Evolutionary conservation across 768 basidiomycete genomes (phyloP), one percentile per base, ranked within the genome.

Genomic region (Pilatotrama ljubarskyi): DNA sequence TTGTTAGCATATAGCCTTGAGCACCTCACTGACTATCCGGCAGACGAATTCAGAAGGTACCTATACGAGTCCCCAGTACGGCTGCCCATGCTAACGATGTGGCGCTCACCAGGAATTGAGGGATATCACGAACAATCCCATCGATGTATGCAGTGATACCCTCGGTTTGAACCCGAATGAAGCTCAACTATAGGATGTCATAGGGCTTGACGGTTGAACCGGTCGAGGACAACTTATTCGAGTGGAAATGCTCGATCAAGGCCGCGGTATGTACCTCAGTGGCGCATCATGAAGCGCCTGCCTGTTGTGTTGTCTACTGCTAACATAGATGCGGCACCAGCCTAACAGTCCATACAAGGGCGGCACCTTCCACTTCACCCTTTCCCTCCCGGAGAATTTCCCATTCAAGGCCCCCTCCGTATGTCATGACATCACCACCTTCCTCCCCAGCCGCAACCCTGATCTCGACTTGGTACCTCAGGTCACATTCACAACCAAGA

Each of bases 361-460:
- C 51, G 92, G 93, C 48, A 90, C 82, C 0, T 94, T 91, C 74
- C 79, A 83, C 65, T 93, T 93, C 72, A 86, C 75, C 38, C 70
- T 93, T 13, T 74, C 76, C n/a, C 77, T 94, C n/a, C 90, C 92
- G 0, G 66, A 78, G n/a, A 87, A 84, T 72, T 94, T 87, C 65
- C 92, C 93, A 8, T 94, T 94, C 84, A 93, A 94, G 73, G 84
- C 93, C 3, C 92, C 92, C 37, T 79, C 80, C 58, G 91, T 92
- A 74, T 66, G 78, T 62, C 37, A 56, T 9, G n/a, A 22, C 8
- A 20, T 24, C 25, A 15, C 35, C 9, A 10, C 46, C 37, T 5
- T 29, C 18, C 3, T 18, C n/a, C n/a, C n/a, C 15, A 2, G 5
- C 14, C n/a, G 9, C 7, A 3, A 5, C 42, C 20, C 8, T 46